Percentiles rank a stretch among this genome's conserved stretches.
Evolutionary conservation across 75 land plant species (phyloP).

Genomic region (Ceratopteris richardii): DNA sequence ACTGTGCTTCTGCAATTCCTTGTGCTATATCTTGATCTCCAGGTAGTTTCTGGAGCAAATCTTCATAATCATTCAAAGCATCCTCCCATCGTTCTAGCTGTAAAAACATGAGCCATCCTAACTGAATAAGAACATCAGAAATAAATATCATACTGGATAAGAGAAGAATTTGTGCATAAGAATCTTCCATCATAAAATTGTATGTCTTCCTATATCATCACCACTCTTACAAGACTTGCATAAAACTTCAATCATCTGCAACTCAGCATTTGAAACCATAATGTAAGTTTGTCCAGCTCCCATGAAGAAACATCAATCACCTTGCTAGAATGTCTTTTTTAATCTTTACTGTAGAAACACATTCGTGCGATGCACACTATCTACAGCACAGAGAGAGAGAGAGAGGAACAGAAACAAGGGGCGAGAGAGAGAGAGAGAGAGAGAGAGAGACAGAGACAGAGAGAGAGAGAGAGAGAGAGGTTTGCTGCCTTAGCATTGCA

Average conservation of each 20-base stretch:
- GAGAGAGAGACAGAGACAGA: no score
- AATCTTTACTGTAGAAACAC: no score
- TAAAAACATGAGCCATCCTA: not conserved
- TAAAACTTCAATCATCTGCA: no score
- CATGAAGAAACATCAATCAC: no score
- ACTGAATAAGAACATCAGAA: not conserved
- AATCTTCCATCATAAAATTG: no score
- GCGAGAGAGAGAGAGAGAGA: not conserved
- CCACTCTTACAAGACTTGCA: not conserved
- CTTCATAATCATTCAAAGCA: conserved; percentile 32
- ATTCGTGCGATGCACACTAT: no score
- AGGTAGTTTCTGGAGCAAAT: conserved; percentile 20
- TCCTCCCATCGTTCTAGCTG: conserved; percentile 38
- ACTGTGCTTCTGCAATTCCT: conserved; percentile 22
- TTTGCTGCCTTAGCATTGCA: conserved; percentile 58
- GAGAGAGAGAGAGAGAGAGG: not conserved
- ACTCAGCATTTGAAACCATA: no score
- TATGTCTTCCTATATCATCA: no score
- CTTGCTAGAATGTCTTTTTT: no score
- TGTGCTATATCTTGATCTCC: conserved; percentile 22
- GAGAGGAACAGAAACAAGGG: conserved; percentile 4
- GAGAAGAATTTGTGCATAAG: not conserved
- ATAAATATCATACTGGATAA: no score
- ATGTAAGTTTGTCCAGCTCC: no score
- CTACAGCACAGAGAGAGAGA: no score